Evolutionary conservation across 331 rosid species (phyloP).

Genomic region (Malus hybrid): DNA sequence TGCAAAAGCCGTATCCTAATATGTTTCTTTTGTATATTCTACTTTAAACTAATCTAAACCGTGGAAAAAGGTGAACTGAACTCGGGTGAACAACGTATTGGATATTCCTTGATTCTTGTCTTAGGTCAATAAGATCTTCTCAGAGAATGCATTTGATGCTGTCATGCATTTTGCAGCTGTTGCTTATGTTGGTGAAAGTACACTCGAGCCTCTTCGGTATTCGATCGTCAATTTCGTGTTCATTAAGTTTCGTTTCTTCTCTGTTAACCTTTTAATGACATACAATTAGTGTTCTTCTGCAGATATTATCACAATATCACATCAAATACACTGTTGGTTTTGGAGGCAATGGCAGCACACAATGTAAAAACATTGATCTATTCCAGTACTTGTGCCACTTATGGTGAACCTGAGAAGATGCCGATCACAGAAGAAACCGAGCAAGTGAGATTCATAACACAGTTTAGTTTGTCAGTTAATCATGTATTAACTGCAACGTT

Average conservation of each 20-base stretch:
- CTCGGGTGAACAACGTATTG: not conserved
- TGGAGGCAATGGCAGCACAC: slow-evolving; percentile 86
- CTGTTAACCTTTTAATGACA: not conserved
- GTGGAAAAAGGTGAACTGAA: not conserved
- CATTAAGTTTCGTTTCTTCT: not conserved
- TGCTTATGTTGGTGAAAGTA: slow-evolving; percentile 98
- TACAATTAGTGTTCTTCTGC: slow-evolving; percentile 7
- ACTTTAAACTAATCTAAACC: not conserved
- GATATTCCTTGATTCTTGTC: slow-evolving; percentile 39
- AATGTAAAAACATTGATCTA: slow-evolving; percentile 79
- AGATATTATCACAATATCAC: slow-evolving; percentile 98
- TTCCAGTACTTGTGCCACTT: slow-evolving; percentile 98
- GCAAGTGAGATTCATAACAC: slow-evolving; percentile 41
- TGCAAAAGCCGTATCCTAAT: slow-evolving; percentile 30
- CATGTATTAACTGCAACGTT: not conserved
- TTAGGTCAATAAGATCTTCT: slow-evolving; percentile 70
- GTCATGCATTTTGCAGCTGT: slow-evolving; percentile 98
- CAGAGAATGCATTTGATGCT: slow-evolving; percentile 88
- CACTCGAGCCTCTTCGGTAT: slow-evolving; percentile 78
- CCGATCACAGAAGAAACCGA: slow-evolving; percentile 85
- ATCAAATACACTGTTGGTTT: slow-evolving; percentile 75
- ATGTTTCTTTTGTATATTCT: not conserved
- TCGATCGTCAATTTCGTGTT: not conserved
- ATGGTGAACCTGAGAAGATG: slow-evolving; percentile 90
- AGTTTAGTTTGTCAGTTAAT: not conserved